A percentile compares a stretch with the other conserved stretches of the same genome.
These are phyloP conservation scores for Ophiosphaerella narmari DNA, from an alignment of 2,329 filamentous ascomycete species.

Conservation along the genomic window DNA sequence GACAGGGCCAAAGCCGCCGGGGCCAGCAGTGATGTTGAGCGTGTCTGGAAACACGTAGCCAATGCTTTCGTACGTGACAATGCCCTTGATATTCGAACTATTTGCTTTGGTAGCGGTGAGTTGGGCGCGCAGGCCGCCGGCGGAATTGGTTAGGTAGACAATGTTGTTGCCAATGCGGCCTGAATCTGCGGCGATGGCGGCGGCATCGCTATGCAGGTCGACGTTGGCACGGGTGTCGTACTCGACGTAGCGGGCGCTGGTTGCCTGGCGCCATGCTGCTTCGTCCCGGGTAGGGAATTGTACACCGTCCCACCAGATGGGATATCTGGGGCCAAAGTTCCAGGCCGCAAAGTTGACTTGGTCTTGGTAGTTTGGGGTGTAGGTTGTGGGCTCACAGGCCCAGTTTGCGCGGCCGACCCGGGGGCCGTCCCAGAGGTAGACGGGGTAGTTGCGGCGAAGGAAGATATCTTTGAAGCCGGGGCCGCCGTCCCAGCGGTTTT, in stretches of 20 bases:
- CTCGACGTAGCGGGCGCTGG: constrained; percentile 29
- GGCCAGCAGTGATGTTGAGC: constrained; percentile 24
- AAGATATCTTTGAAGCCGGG: constrained; percentile 35
- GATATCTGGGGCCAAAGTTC: constrained; percentile 27
- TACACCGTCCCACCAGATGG: constrained; percentile 26
- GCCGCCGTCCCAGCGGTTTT: constrained; percentile 33
- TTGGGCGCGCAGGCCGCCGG: constrained; percentile 25
- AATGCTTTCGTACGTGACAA: constrained; percentile 31
- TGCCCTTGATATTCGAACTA: constrained; percentile 30
- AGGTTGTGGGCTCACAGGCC: constrained; percentile 21
- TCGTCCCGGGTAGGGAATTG: constrained; percentile 24
- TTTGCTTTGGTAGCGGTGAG: constrained; percentile 27
- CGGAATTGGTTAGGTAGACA: constrained; percentile 32
- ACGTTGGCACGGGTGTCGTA: constrained; percentile 27
- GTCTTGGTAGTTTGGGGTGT: constrained; percentile 20
- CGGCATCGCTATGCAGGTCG: constrained; percentile 24
- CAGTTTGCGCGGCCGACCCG: constrained; percentile 32
- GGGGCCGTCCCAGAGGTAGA: constrained; percentile 34
- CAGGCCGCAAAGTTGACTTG: constrained; percentile 28
- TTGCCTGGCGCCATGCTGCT: constrained; percentile 28
- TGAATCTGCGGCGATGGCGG: constrained; percentile 30
- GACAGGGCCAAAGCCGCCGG: constrained; percentile 26
- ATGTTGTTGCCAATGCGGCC: constrained; percentile 24
- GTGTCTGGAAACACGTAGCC: constrained; percentile 33
- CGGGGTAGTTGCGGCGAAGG: constrained; percentile 29